Conservation (phyloP, 495 filamentous ascomycete genomes). For the Talaromyces nanjingensis region DNA sequence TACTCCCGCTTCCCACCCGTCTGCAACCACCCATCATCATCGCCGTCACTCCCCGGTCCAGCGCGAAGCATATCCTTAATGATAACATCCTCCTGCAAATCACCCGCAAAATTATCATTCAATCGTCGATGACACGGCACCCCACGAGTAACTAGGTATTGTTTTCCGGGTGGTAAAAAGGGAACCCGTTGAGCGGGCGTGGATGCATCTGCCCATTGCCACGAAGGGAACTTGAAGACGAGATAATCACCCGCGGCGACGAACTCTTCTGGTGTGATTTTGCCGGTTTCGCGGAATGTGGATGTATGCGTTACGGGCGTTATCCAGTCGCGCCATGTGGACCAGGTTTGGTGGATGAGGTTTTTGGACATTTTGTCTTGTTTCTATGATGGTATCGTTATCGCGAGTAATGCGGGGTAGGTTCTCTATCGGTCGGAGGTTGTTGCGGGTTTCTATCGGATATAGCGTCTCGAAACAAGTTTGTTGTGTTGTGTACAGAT, state of each 20-base stretch:
- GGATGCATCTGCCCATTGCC: slow-evolving; percentile 93
- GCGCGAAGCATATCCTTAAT: slow-evolving; percentile 70
- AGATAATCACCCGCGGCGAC: slow-evolving; percentile 94
- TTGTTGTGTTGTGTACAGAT: background rate
- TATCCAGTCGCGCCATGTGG: slow-evolving; percentile 80
- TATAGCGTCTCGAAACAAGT: background rate
- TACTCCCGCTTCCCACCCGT: slow-evolving; percentile 60
- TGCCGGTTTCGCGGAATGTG: slow-evolving; percentile 85
- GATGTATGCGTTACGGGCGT: slow-evolving; percentile 83
- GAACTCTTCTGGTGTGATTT: slow-evolving; percentile 98
- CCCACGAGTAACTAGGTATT: slow-evolving; percentile 89
- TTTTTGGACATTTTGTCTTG: slow-evolving; percentile 24
- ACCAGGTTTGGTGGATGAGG: slow-evolving; percentile 72
- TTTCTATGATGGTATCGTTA: background rate
- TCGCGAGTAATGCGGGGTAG: slow-evolving; percentile 3
- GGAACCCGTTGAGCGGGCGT: slow-evolving; percentile 64
- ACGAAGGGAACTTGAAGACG: slow-evolving; percentile 98
- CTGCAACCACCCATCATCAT: slow-evolving; percentile 86
- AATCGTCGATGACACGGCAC: slow-evolving; percentile 89
- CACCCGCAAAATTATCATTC: slow-evolving; percentile 87
- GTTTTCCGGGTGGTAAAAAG: slow-evolving; percentile 84
- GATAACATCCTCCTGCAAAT: slow-evolving; percentile 73
- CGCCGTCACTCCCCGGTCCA: slow-evolving; percentile 45
- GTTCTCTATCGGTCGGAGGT: background rate
- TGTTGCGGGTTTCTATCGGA: background rate